Base-by-base conservation (phyloP, 2,329 filamentous ascomycete genomes). In the Aspergillus sp. region DNA sequence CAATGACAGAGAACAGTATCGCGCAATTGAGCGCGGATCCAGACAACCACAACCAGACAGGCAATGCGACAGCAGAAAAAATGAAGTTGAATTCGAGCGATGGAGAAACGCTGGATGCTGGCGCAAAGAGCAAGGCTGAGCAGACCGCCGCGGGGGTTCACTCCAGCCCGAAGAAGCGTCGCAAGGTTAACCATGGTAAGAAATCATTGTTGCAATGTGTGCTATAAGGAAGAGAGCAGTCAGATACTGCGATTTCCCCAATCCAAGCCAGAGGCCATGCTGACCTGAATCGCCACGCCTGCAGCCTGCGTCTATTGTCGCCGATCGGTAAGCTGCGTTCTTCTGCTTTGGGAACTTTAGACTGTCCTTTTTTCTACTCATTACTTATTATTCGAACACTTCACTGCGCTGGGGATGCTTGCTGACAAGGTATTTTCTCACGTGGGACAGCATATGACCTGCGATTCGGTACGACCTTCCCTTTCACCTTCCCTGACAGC, bases 121-220 rank as follows among this genome's bases (percentile, higher is more conserved):
- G 56, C 56, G 53, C 61, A 51, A 66, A 64, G 51, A 60, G 47
- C 42, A 69, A 68, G 54, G 53, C 62, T 50, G 68, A 68, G 48
- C 62, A 57, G 42, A 47, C 55, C 50, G 55, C 65, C 48, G 54
- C 57, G 46, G 64, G 63, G 53, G 58, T 59, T 59, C 65, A 67
- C 50, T 56, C 66, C 48, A 86, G 82, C 66, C 83, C 85, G 43
- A 90, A 88, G 75, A 90, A 90, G 78, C 80, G 87, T 73, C 85
- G 87, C 76, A 91, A 91, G 75, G 87, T 91, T 59, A 90, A 90
- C 75, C 87, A 91, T 74, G 87, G 87, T 90, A 81, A 74, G 83
- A 57, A 54, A 55, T 52, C 52, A 51, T 55, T 55, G 54, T 53
- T 50, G 53, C 52, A 47, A 58, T 52, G 50, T 55, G 56, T 58